Evolutionary conservation across 1,139 yeast species (phyloP).

Genomic region (Candida mesenterica): DNA sequence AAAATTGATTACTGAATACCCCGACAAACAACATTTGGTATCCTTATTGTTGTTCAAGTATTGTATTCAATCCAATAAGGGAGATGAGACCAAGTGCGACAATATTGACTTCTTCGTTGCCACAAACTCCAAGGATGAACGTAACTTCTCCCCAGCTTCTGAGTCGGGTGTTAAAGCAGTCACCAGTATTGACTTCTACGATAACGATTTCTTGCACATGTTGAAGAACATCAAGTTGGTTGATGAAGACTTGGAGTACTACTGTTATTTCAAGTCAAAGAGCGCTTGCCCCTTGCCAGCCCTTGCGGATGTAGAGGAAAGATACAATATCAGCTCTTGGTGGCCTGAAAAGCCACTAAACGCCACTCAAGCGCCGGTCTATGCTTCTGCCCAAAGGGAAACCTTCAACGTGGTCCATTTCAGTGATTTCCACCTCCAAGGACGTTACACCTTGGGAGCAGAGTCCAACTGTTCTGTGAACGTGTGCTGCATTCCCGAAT

Average conservation of each 20-base stretch:
- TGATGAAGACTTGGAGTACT: conserved; percentile 35
- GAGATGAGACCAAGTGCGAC: conserved; percentile 34
- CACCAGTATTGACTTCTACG: conserved; percentile 34
- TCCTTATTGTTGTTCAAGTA: conserved; percentile 36
- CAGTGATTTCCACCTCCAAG: conserved; percentile 62
- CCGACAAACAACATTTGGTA: conserved; percentile 37
- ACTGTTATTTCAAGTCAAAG: conserved; percentile 28
- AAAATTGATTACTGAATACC: conserved; percentile 25
- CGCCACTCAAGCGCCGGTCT: conserved; percentile 26
- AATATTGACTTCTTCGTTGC: conserved; percentile 39
- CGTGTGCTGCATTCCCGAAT: conserved; percentile 50
- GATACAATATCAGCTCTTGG: conserved; percentile 27
- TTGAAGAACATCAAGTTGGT: conserved; percentile 35
- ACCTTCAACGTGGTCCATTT: conserved; percentile 62
- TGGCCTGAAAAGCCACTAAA: conserved; percentile 33
- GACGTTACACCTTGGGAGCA: conserved; percentile 54
- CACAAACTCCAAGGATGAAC: conserved; percentile 26
- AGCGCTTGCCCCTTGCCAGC: conserved; percentile 33
- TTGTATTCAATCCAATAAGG: conserved; percentile 32
- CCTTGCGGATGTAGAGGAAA: conserved; percentile 26
- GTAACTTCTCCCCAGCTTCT: conserved; percentile 17
- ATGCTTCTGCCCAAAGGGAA: conserved; percentile 18
- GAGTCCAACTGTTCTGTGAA: conserved; percentile 58
- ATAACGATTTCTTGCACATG: conserved; percentile 41
- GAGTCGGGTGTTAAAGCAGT: conserved; percentile 25